Evolutionary conservation across 2,329 filamentous ascomycete species (phyloP).

Genomic region (Aspergillus spinulosporus): DNA sequence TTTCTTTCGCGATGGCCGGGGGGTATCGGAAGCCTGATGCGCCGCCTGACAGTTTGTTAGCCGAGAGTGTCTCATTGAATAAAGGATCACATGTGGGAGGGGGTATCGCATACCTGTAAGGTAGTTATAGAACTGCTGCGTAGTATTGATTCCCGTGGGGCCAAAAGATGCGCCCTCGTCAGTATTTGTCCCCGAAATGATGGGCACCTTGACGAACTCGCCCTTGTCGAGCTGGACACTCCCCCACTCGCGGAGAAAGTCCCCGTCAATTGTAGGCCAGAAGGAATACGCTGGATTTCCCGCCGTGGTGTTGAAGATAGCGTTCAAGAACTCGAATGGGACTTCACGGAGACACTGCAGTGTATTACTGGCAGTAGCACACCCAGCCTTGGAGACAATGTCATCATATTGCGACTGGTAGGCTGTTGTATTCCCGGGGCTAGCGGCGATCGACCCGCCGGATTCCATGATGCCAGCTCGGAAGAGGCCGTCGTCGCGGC

Average conservation of each 20-base stretch:
- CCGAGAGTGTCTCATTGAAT: background rate
- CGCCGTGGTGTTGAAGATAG: conserved; percentile 49
- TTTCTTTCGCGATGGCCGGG: conserved; percentile 35
- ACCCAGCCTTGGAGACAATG: conserved; percentile 62
- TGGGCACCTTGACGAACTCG: conserved; percentile 63
- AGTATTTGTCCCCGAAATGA: conserved; percentile 64
- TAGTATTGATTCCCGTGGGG: conserved; percentile 56
- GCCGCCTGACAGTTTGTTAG: conserved; percentile 26
- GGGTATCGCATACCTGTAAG: conserved; percentile 31
- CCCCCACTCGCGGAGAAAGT: conserved; percentile 56
- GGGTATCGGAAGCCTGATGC: conserved; percentile 25
- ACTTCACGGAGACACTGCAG: conserved; percentile 66
- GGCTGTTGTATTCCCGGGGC: conserved; percentile 39
- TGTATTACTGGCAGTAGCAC: conserved; percentile 57
- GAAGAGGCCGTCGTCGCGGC: conserved; percentile 57
- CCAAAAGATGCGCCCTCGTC: conserved; percentile 65
- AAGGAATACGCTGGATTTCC: conserved; percentile 37
- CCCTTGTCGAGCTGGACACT: conserved; percentile 58
- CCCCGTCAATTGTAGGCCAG: conserved; percentile 54
- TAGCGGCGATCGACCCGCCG: conserved; percentile 53
- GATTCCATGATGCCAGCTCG: conserved; percentile 54
- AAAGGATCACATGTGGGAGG: background rate
- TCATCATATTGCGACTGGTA: conserved; percentile 58
- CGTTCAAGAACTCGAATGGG: conserved; percentile 60
- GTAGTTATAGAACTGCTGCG: conserved; percentile 51